Base-by-base conservation (phyloP, 768 basidiomycete genomes). In the Ramaria sp. region DNA sequence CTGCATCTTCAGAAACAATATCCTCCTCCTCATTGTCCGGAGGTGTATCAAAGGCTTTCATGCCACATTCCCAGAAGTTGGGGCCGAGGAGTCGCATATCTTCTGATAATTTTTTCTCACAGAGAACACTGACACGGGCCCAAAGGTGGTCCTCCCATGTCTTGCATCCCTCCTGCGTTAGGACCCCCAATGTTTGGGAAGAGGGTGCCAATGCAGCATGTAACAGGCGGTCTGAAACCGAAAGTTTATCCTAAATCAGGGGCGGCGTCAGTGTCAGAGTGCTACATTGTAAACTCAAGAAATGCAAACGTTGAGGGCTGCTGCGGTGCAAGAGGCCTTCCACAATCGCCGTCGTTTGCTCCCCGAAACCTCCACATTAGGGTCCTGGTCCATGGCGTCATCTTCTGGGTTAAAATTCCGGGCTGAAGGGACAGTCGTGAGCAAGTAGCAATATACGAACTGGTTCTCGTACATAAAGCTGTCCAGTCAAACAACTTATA, bases 81-180 rank as follows among this genome's bases (percentile, higher is more conserved):
- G 68, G 66, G 0, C 82, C 83, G 5, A 90, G 64, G 37, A 77
- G 74, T 9, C 72, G 65, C 62, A 97, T 76, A 57, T 85, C 82
- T 28, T 73, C 74, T 43, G 81, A 83, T 64, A 85, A 78, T 56
- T 86, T 82, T 60, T 90, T 83, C 63, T 94, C 89, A 61, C 88
- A 85, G 37, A 89, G 71, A 48, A 89, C 75, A 60, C 82, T 82
- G 49, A 93, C 72, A 56, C 88, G 84, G 0, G 88, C 90, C 96
- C 96, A 99, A 0, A 98, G 73, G 63, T 94, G 85, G 63, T 99
- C 96, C 62, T 94, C 88, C 94, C 95, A 98, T 20, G 88, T 85
- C 32, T 82, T 70, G 62, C 90, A 94, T 3, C 85, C 80, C 0
- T 82, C 75, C 58, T 85, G 82, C 1, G 72, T 41, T 32, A 91